Evolutionary conservation across 768 basidiomycete genomes (phyloP), one percentile per base, ranked within the genome.

Genomic region (Trametes cinnabarina): DNA sequence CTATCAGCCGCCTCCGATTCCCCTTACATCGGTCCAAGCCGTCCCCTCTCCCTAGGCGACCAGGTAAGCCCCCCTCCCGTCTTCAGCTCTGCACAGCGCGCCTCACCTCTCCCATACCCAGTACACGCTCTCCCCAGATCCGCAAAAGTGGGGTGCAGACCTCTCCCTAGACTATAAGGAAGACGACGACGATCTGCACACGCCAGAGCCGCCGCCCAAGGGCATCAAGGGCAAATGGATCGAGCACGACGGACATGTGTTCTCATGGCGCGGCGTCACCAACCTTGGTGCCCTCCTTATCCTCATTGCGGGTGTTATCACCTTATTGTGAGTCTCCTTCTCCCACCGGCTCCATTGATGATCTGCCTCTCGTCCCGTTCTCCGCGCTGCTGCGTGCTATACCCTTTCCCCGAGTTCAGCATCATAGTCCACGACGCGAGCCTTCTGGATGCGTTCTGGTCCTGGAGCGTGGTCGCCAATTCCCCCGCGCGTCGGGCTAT

Each of bases 221-320:
- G 30, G 30, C 30, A 32, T 32, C 30, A 63, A 60, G 32, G 64
- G 66, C 47, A 51, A 56, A 26, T 65, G 71, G 51, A 73, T 74
- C 47, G 70, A 75, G 34, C 64, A 63, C 40, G 68, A 73, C 37
- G 74, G 76, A 19, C 69, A 73, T 52, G 62, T 76, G 50, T 66
- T 66, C 49, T 65, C 68, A 2, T 72, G 60, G 61, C 63, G 79
- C 63, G 79, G 78, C 5, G 62, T 78, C 65, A 65, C 68, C 12
- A 80, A 81, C 65, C 71, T 74, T n/a, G 69, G 76, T n/a, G 72
- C 74, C 17, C 68, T 81, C 26, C 19, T 67, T 34, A 19, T 77
- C 51, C 40, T 73, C 48, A 47, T 74, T 47, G 66, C 76, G 23
- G 71, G 68, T 22, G 25, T 64, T 49, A 51, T 73, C 17, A 62